Base-by-base conservation (phyloP, 768 basidiomycete species). In the Pleurotus pulmonarius region DNA sequence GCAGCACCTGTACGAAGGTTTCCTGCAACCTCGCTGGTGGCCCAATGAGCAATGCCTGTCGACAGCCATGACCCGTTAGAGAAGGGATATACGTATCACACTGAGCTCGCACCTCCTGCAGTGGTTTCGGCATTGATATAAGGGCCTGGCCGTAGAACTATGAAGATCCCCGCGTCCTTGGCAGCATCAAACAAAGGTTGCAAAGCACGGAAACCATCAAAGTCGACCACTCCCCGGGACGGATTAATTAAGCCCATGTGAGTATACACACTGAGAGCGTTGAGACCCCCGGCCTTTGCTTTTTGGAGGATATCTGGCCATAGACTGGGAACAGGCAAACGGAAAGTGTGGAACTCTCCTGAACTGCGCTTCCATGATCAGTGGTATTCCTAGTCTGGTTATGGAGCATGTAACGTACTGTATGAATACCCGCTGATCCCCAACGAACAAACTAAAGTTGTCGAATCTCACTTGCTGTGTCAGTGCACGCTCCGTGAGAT, bases 221-320 rank as follows among this genome's bases (percentile, higher is more conserved):
- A 90, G 64, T 93, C 90, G 29, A 92, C 68, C 0, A 88, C 81
- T 3, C 83, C 89, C 39, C 79, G 85, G 0, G 88, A 78, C 8
- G 90, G 92, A 59, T 92, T 89, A 26, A 83, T 79, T 41, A 90
- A 66, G 3, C 81, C 90, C 91, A 90, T 89, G 61, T 92, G 90
- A 0, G 83, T 83, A 61, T 92, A 92, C 20, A 93, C 80, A 59
- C 88, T 89, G 60, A 90, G 71, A 0, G 82, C 82, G 61, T 93
- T 94, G 58, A 94, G 74, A 12, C 92, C 92, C 0, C 87, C 84
- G 3, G 90, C 92, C 63, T 90, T 90, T 58, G 83, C 74, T 65
- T 90, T 93, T 61, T 93, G 85, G 40, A 93, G 79, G 49, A 93
- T 83, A 64, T 92, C 92, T 13, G 83, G 77, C 90, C 92, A 94